Evolutionary conservation across 225 moss, liverwort and hornwort genomes (phyloP).

Genomic region (Polytrichum formosum): DNA sequence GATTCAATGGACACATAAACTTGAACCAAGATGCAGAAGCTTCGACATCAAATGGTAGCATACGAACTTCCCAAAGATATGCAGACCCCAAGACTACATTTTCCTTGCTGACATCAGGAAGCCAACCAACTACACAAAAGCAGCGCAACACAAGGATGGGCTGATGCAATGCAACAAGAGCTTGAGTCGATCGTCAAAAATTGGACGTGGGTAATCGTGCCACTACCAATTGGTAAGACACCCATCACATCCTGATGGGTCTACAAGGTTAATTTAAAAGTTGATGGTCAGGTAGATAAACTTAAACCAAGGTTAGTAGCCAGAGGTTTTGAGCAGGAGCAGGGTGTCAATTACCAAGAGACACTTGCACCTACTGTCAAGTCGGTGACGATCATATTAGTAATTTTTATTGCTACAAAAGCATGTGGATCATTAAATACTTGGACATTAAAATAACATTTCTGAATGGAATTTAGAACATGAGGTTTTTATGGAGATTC

Average conservation of each 20-base stretch:
- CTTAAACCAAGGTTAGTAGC: background rate
- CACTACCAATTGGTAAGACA: too few species aligned
- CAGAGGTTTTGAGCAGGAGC: background rate
- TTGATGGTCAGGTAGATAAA: background rate
- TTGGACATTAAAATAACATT: background rate
- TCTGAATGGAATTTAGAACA: background rate
- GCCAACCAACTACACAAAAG: too few species aligned
- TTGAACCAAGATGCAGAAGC: too few species aligned
- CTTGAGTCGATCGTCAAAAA: too few species aligned
- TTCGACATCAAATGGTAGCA: too few species aligned
- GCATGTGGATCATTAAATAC: background rate
- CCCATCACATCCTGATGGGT: background rate
- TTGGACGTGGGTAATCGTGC: too few species aligned
- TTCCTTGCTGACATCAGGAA: too few species aligned
- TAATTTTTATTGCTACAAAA: background rate
- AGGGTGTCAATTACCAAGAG: background rate
- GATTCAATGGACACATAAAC: too few species aligned
- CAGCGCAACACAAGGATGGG: too few species aligned
- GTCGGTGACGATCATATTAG: background rate
- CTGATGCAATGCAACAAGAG: too few species aligned
- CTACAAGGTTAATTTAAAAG: background rate
- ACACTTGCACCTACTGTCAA: background rate
- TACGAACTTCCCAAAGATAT: too few species aligned
- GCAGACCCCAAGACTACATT: too few species aligned
- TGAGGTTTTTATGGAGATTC: background rate